Percentiles rank a stretch among this genome's conserved stretches.
phyloP scores from a whole-genome alignment of 306 rosid species.

The Arachis stenosperma region DNA sequence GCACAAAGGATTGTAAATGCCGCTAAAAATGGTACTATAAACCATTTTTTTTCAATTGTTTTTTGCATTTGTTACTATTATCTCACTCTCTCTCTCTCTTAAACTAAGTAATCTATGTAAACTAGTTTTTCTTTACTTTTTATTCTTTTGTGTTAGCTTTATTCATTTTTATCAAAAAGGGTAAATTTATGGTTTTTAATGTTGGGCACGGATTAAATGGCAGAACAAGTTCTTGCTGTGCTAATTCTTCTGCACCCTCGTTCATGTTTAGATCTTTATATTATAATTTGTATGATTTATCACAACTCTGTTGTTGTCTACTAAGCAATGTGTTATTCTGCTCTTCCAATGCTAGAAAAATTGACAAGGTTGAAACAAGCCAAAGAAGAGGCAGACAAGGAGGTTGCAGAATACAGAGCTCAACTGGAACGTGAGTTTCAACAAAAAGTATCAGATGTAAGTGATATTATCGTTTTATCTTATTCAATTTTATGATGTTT shows the following conservation, averaged over 20 bases:
- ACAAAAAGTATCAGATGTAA: constrained; percentile 75
- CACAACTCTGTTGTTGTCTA: constrained; percentile 8
- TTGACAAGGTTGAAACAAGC: constrained; percentile 91
- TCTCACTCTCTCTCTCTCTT: neutral
- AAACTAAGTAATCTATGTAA: neutral
- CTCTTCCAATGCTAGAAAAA: constrained; percentile 61
- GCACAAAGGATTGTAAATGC: constrained; percentile 95
- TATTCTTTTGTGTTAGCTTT: constrained; percentile 7
- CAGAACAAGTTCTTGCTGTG: neutral
- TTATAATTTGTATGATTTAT: constrained; percentile 10
- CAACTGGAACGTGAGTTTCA: constrained; percentile 82
- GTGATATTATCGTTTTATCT: neutral
- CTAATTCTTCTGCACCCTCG: neutral
- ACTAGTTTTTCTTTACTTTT: neutral
- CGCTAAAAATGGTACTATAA: constrained; percentile 72
- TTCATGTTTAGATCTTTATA: neutral
- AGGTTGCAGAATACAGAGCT: constrained; percentile 77
- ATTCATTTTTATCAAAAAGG: constrained; percentile 11
- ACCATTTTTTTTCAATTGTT: neutral
- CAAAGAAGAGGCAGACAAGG: constrained; percentile 91
- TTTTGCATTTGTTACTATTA: neutral
- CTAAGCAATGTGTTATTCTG: constrained; percentile 27
- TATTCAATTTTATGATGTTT: neutral
- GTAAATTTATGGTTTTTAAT: constrained; percentile 18
- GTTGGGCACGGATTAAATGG: neutral